Evolutionary conservation across 2,329 filamentous ascomycete genomes (phyloP), one percentile per base, ranked within the genome.

Genomic region (Penicillium sp.): DNA sequence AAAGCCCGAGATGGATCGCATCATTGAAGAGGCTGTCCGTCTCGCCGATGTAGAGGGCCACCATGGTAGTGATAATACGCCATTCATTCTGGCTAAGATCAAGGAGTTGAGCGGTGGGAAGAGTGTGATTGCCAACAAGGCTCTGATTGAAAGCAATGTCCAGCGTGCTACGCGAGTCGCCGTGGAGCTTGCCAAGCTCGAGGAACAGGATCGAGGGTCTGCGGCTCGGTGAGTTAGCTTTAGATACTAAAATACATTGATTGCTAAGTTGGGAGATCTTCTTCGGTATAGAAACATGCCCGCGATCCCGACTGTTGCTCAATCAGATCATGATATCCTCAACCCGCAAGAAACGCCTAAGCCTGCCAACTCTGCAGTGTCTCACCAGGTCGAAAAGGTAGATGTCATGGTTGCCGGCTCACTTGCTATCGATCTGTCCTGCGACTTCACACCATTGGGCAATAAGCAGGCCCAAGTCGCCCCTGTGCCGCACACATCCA

Each of bases 401-500:
- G 83, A 90, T 55, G 77, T 96, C n/a, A 72, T 96, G 23, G 88
- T 96, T 35, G 87, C 89, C 42, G 91, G 90, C n/a, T 89, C 89
- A 10, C 79, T 97, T 24, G 91, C 91, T 13, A 77, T 95, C 51
- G 91, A 97, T 67, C 75, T 93, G 28, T 86, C 84, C 55, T 96
- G 91, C 73, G 86, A 96, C 65, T 93, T 85, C 61, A 61, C 72
- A 22, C 78, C 78, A 10, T 65, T 74, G 11, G 52, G 66, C 7
- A 63, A 64, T 22, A 65, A 70, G 27, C 50, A 61, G 2, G 51
- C 52, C 9, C 56, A 61, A n/a, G 59, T 63, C 9, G 57, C 57
- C 49, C 74, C 65, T 50, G 56, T 63, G 42, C 73, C 84, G 29
- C 80, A 90, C 49, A 95, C 89, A 0, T 97, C 91, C 0, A 97